A percentile compares a stretch with the other conserved stretches of the same genome.
Evolutionary conservation across 129 eudicot genomes (phyloP).

Genomic region (Saussurea involucrata): DNA sequence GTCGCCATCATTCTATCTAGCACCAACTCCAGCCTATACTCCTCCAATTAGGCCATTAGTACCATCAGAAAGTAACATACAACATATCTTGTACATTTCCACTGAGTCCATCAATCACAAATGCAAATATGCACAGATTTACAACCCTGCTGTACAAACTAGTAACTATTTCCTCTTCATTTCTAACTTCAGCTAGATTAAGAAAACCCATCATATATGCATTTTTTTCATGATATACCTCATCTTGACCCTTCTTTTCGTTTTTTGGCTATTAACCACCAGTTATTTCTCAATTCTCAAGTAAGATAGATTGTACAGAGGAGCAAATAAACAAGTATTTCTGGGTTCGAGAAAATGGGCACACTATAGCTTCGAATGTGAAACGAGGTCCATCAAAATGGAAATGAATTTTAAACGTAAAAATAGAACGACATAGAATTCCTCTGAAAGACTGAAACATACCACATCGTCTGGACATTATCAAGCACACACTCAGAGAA

Average conservation of each 20-base stretch:
- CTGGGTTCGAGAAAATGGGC: neutral
- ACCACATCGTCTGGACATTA: neutral
- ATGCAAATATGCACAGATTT: neutral
- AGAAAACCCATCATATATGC: neutral
- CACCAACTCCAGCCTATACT: neutral
- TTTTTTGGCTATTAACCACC: neutral
- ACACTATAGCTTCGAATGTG: neutral
- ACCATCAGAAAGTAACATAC: neutral
- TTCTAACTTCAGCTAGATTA: neutral
- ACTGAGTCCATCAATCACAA: neutral
- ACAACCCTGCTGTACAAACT: slow-evolving; percentile 5
- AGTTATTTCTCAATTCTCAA: slow-evolving; percentile 12
- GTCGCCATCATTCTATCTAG: neutral
- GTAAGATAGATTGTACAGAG: neutral
- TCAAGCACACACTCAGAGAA: neutral
- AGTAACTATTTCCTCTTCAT: slow-evolving; percentile 1
- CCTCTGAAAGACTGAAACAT: neutral
- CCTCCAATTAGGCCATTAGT: neutral
- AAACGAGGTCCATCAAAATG: slow-evolving; percentile 7
- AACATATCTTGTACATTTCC: neutral
- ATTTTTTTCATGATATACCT: neutral
- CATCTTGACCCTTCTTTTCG: neutral
- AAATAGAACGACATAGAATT: neutral
- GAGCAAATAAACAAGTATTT: neutral
- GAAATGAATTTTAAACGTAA: neutral